These are phyloP conservation scores for Ceratobasidium papillatum DNA, from an alignment of 1,284 basidiomycete species.

Conservation along the genomic window DNA sequence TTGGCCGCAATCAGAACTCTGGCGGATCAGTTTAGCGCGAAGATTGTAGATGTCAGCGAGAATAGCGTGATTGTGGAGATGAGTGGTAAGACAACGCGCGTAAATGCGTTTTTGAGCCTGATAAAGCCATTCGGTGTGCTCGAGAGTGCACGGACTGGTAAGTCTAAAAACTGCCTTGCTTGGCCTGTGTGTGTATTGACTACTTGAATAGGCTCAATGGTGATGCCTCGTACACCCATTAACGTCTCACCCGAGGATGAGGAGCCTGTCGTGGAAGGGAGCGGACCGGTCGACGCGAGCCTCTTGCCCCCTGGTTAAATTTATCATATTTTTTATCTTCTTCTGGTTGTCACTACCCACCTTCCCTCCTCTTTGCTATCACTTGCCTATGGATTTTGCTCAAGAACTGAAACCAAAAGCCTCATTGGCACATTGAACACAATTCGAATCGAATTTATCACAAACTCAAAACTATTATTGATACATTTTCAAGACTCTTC, in stretches of 20 bases:
- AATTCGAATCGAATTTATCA: neutral
- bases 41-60: conserved; percentile 94
- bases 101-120: conserved; percentile 92
- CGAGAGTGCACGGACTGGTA: conserved; percentile 91
- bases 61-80: conserved; percentile 95
- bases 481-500: neutral
- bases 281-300: conserved; percentile 74
- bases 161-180: conserved; percentile 47
- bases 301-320: conserved; percentile 87
- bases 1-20: conserved; percentile 87
- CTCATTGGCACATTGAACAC: neutral
- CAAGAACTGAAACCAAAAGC: neutral
- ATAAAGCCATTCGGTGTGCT: conserved; percentile 95
- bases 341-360: too few species aligned
- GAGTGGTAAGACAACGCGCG: conserved; percentile 88
- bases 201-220: conserved; percentile 79
- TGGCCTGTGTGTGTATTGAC: conserved; percentile 12
- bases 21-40: conserved; percentile 88
- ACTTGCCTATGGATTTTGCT: too few species aligned
- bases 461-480: neutral
- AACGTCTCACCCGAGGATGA: conserved; percentile 71
- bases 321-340: neutral
- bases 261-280: conserved; percentile 56
- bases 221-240: conserved; percentile 94
- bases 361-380: neutral